Evolutionary conservation across 441 rosid genomes (phyloP).

Genomic region (Theobroma grandiflorum): DNA sequence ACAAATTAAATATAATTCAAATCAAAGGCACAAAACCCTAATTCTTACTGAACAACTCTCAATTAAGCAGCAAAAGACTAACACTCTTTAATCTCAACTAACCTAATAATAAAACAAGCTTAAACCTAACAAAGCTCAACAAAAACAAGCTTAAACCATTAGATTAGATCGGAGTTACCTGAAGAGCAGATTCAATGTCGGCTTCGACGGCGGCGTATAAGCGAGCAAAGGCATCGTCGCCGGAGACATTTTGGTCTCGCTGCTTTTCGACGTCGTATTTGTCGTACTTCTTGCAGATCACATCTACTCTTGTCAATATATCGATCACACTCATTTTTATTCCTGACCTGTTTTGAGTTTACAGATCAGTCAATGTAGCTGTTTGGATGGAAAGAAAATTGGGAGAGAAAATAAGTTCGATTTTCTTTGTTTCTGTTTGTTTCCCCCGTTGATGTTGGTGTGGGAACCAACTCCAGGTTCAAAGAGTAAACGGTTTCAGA

Average conservation of each 20-base stretch:
- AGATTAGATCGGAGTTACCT: conserved; percentile 51
- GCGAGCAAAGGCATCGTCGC: conserved; percentile 93
- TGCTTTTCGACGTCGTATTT: conserved; percentile 91
- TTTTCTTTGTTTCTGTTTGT: conserved; percentile 1
- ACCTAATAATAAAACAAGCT: background rate
- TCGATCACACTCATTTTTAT: conserved; percentile 89
- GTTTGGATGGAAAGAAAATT: background rate
- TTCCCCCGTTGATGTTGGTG: conserved; percentile 2
- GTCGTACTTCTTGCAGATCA: conserved; percentile 96
- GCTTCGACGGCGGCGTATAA: conserved; percentile 70
- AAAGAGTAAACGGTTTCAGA: background rate
- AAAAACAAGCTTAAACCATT: conserved; percentile 10
- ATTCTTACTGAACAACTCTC: conserved; percentile 17
- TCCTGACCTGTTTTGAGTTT: background rate
- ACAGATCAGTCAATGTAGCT: conserved; percentile 13
- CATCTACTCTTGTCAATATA: conserved; percentile 85
- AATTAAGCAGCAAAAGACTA: background rate
- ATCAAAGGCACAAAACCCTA: conserved; percentile 24
- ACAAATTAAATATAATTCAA: conserved; percentile 19
- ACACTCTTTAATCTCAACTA: background rate
- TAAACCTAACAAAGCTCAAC: conserved; percentile 14
- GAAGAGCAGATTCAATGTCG: conserved; percentile 80
- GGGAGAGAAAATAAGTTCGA: background rate
- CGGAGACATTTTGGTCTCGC: conserved; percentile 77
- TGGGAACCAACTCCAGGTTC: conserved; percentile 3